These are phyloP conservation scores for Microcera coccophila DNA, from an alignment of 2,329 filamentous ascomycete species.

Conservation along the genomic window DNA sequence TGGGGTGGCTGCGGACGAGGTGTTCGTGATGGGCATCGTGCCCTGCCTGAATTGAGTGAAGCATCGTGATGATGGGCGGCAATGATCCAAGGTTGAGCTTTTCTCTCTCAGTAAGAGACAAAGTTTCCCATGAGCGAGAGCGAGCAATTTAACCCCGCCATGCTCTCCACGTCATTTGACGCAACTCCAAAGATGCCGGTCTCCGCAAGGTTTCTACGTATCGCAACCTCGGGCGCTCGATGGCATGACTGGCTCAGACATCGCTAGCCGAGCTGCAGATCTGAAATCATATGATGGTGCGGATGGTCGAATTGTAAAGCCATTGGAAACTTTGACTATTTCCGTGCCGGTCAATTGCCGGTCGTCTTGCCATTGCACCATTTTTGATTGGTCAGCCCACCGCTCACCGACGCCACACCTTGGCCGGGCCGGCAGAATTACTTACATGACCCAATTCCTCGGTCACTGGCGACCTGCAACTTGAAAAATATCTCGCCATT, in stretches of 20 bases:
- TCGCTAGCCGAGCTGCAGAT: neutral
- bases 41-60: constrained; percentile 20
- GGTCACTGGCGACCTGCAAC: constrained; percentile 6
- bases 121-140: neutral
- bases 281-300: neutral
- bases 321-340: neutral
- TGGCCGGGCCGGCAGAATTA: constrained; percentile 16
- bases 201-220: constrained; percentile 11
- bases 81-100: constrained; percentile 2
- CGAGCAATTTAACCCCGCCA: constrained; percentile 19
- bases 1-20: constrained; percentile 26
- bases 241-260: constrained; percentile 10
- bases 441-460: constrained; percentile 25
- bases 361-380: neutral
- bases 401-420: constrained; percentile 12
- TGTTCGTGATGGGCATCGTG: constrained; percentile 22
- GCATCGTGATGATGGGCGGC: constrained; percentile 12
- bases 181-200: constrained; percentile 12
- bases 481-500: constrained; percentile 9
- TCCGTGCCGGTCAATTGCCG: constrained; percentile 5
- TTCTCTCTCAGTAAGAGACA: constrained; percentile 4
- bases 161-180: constrained; percentile 22
- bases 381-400: constrained; percentile 16
- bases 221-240: constrained; percentile 1
- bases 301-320: neutral